These are phyloP conservation scores for Lagenidium giganteum DNA, from an alignment of 352 stramenopile species.

Conservation along the genomic window DNA sequence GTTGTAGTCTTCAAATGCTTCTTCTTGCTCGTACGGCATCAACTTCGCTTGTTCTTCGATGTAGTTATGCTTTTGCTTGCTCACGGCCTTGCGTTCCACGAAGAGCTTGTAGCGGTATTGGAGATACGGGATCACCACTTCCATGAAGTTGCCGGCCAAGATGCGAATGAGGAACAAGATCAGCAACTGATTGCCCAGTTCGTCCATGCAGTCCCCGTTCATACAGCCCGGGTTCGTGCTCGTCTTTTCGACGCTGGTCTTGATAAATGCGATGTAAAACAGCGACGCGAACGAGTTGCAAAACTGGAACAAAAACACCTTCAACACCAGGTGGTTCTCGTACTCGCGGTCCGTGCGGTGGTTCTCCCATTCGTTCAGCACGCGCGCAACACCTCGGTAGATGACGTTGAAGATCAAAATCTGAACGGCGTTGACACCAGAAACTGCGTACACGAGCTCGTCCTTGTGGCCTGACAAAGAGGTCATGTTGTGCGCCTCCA, in stretches of 20 bases:
- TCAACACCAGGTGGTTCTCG: constrained; percentile 94
- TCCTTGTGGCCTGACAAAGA: too few relatives aligned
- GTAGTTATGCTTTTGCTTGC: constrained; percentile 56
- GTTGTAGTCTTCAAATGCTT: constrained; percentile 88
- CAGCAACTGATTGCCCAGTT: constrained; percentile 88
- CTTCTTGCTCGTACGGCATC: constrained; percentile 73
- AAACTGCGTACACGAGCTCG: constrained; percentile 35
- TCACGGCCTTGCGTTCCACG: constrained; percentile 26
- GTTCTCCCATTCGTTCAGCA: constrained; percentile 94
- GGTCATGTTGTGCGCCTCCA: too few relatives aligned
- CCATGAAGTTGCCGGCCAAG: constrained; percentile 87
- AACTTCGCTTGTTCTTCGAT: constrained; percentile 84
- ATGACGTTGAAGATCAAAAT: constrained; percentile 93
- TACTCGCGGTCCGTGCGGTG: constrained; percentile 88
- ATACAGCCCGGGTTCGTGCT: constrained; percentile 88
- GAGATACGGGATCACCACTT: constrained; percentile 83
- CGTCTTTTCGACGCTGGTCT: constrained; percentile 41
- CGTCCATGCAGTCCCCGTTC: constrained; percentile 76
- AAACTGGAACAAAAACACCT: constrained; percentile 98
- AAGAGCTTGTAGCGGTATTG: constrained; percentile 75
- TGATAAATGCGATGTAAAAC: constrained; percentile 92
- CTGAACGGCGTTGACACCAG: constrained; percentile 77
- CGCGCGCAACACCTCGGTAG: constrained; percentile 88
- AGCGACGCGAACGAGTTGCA: constrained; percentile 97
- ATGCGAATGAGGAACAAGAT: constrained; percentile 91